These are phyloP conservation scores for Aspergillus ostianus DNA, from an alignment of 495 filamentous ascomycete species.

Conservation along the genomic window DNA sequence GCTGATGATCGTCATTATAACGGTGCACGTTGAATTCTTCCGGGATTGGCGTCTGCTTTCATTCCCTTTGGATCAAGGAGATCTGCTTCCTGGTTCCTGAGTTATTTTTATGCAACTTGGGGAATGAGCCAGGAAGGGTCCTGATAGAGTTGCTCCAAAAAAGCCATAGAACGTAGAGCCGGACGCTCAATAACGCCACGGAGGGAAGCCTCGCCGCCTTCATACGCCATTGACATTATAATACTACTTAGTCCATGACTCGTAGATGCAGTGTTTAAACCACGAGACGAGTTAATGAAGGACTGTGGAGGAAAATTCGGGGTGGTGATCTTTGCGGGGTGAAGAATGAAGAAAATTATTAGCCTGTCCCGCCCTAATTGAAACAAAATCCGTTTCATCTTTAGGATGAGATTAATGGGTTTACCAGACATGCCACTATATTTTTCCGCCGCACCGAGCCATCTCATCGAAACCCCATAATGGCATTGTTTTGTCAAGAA, in stretches of 20 bases:
- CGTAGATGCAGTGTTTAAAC: neutral
- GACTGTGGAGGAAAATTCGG: neutral
- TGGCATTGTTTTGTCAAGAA: neutral
- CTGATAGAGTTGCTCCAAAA: neutral
- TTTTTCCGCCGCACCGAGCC: conserved; percentile 2
- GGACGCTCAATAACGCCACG: neutral
- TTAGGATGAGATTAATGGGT: neutral
- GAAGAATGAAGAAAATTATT: neutral
- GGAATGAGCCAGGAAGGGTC: neutral
- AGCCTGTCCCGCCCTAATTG: neutral
- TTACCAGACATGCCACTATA: neutral
- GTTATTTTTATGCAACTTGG: neutral
- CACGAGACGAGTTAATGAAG: neutral
- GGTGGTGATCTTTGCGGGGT: neutral
- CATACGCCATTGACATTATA: neutral
- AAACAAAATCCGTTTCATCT: conserved; percentile 9
- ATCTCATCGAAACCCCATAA: neutral
- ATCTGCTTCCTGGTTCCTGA: neutral
- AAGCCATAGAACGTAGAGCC: neutral
- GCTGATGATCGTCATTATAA: conserved; percentile 16
- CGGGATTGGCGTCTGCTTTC: neutral
- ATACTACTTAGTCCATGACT: neutral
- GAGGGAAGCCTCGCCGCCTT: neutral
- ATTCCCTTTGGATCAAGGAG: neutral
- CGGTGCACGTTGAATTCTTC: neutral